Evolutionary conservation across 345 rosid species (phyloP).

Genomic region (Eutrema japonicum): DNA sequence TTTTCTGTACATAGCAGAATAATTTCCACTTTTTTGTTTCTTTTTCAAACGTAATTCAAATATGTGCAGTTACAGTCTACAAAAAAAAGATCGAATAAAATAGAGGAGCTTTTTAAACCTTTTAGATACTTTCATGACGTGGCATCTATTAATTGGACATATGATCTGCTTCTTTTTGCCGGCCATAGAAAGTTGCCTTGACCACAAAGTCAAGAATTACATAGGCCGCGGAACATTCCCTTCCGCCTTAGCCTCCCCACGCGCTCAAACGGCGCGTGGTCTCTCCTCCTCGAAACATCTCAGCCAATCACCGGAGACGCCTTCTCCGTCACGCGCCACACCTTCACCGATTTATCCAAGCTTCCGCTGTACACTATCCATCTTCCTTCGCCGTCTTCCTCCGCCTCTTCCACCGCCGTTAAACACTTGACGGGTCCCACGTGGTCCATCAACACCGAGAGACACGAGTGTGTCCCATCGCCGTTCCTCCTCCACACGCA

Average conservation of each 20-base stretch:
- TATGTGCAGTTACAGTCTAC: slow-evolving; percentile 36
- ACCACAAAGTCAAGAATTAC: slow-evolving; percentile 35
- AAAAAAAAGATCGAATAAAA: slow-evolving; percentile 28
- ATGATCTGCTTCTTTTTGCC: slow-evolving; percentile 38
- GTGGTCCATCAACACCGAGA: slow-evolving; percentile 72
- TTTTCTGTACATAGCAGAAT: slow-evolving; percentile 14
- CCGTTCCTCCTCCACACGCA: slow-evolving; percentile 72
- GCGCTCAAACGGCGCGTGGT: slow-evolving; percentile 32
- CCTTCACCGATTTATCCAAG: slow-evolving; percentile 76
- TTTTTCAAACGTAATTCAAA: slow-evolving; percentile 25
- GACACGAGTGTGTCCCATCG: slow-evolving; percentile 60
- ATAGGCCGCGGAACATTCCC: slow-evolving; percentile 36
- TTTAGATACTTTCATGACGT: slow-evolving; percentile 26
- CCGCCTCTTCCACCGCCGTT: slow-evolving; percentile 66
- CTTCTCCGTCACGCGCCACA: slow-evolving; percentile 77
- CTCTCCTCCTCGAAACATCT: background rate
- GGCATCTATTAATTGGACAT: slow-evolving; percentile 23
- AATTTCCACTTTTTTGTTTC: slow-evolving; percentile 1
- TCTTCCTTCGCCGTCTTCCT: slow-evolving; percentile 43
- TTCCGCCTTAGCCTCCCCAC: slow-evolving; percentile 2
- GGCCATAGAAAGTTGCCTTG: slow-evolving; percentile 39
- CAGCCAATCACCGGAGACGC: slow-evolving; percentile 32
- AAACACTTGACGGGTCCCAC: slow-evolving; percentile 85
- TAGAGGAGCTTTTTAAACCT: slow-evolving; percentile 17
- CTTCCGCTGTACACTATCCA: slow-evolving; percentile 89